Base-by-base conservation (phyloP, 768 basidiomycete genomes). In the Macrolepiota dolichaula region DNA sequence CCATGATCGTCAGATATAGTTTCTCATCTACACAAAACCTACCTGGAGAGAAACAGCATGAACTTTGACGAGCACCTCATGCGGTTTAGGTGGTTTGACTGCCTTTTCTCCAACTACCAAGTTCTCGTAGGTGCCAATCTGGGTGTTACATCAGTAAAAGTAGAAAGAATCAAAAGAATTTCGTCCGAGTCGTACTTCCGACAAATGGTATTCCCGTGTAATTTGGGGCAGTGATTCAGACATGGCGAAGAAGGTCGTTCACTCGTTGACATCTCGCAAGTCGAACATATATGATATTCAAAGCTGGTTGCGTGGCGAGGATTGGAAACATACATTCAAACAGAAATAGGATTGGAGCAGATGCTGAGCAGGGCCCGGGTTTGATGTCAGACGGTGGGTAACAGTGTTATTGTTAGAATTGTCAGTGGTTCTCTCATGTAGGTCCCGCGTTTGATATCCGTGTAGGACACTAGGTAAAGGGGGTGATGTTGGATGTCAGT, bases 41-140 rank as follows among this genome's bases (percentile, higher is more conserved):
- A 79, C 80, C 70, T 84, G 80, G 10, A 86, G 71, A 42, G 85
- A 86, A n/a, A 84, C 83, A 0, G 84, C 82, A 58, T 81, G 79
- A 6, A 82, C 72, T 65, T 81, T 82, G 64, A 86, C 79, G 25
- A 85, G 74, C 6, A 85, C 85, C 58, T 87, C 79, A 27, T 67
- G 74, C 0, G 81, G 68, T 55, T 74, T 77, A 1, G 77, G 79
- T 50, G 71, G 64, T 4, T 59, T 56, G 25, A 76, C 50, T 4
- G 67, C 59, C 3, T 66, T 66, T 22, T 76, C 67, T 35, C 69
- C 66, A n/a, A 74, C 55, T 15, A 57, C 62, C 25, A 71, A 57
- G 44, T 67, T 67, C 15, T 64, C 63, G 52, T 67, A 68, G 6
- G 65, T 56, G 42, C 67, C 68, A 15, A 69, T 63, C 66, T 71